Conservation (phyloP, 371 early-diverging fungal genomes). For the Apophysomyces elegans region DNA sequence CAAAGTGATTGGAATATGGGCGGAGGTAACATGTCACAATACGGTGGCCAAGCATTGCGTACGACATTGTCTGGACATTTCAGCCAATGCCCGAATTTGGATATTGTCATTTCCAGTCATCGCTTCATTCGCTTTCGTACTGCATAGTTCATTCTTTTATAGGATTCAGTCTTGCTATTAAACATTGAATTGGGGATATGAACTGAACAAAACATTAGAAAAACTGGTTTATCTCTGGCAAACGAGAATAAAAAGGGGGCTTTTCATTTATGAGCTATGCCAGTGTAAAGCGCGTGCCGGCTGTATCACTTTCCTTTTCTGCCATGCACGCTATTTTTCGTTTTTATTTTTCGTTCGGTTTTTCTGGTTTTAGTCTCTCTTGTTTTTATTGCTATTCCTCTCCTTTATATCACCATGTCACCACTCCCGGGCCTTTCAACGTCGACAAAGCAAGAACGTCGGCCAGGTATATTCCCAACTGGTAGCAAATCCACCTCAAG, state of each 20-base stretch:
- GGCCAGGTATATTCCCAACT: constrained; percentile 8
- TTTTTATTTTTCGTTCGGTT: neutral
- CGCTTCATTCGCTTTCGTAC: too few relatives aligned
- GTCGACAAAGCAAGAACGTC: constrained; percentile 1
- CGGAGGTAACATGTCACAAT: neutral
- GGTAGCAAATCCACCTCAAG: constrained; percentile 1
- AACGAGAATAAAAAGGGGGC: too few relatives aligned
- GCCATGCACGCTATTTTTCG: constrained; percentile 1
- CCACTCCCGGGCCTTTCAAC: constrained; percentile 6
- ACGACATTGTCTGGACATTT: neutral
- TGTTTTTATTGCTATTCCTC: neutral
- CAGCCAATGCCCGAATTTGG: neutral
- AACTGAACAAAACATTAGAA: too few relatives aligned
- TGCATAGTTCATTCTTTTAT: neutral
- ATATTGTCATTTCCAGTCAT: neutral
- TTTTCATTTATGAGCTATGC: neutral
- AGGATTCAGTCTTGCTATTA: too few relatives aligned
- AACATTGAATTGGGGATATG: too few relatives aligned
- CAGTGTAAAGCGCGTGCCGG: neutral
- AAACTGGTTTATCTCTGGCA: too few relatives aligned
- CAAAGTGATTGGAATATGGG: too few relatives aligned
- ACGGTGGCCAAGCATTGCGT: neutral
- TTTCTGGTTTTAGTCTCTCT: neutral
- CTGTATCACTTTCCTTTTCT: constrained; percentile 3
- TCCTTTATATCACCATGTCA: constrained; percentile 2